Percentiles rank a stretch among this genome's conserved stretches.
phyloP scores from a whole-genome alignment of 345 rosid genomes.

The Gynandropsis gynandra region DNA sequence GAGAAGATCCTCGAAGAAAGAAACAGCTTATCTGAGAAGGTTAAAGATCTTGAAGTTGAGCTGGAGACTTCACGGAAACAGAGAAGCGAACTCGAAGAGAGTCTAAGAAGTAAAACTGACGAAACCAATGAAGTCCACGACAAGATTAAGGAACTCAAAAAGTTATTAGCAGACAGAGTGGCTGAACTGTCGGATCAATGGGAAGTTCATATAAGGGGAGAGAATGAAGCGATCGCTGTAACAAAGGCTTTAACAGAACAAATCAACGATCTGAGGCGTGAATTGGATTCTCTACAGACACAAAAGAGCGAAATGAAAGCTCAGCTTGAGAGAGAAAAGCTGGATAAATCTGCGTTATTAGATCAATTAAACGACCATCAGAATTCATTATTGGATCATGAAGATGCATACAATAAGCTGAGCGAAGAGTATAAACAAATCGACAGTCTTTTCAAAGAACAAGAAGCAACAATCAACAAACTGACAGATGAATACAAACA shows the following conservation, averaged over 20 bases:
- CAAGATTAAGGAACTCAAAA: conserved; percentile 34
- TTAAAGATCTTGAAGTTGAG: conserved; percentile 34
- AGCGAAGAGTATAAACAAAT: conserved; percentile 42
- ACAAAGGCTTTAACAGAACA: conserved; percentile 34
- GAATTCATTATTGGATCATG: conserved; percentile 33
- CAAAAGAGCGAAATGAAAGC: conserved; percentile 36
- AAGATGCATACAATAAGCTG: conserved; percentile 34
- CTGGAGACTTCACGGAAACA: conserved; percentile 37
- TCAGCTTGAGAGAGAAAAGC: conserved; percentile 47
- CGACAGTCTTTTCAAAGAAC: conserved; percentile 32
- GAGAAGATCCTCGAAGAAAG: conserved; percentile 39
- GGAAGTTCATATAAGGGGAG: conserved; percentile 30
- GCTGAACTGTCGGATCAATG: conserved; percentile 36
- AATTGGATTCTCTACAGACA: conserved; percentile 38
- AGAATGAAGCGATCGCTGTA: conserved; percentile 41
- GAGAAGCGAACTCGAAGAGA: conserved; percentile 43
- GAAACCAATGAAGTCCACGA: conserved; percentile 33
- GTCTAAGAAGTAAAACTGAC: conserved; percentile 26
- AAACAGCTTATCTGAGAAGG: conserved; percentile 32
- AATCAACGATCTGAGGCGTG: conserved; percentile 38
- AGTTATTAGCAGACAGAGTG: conserved; percentile 30
- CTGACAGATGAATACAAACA: conserved; percentile 38
- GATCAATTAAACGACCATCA: conserved; percentile 36
- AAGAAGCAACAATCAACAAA: conserved; percentile 31
- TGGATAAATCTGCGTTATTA: conserved; percentile 37